A percentile compares a stretch with the other conserved stretches of the same genome.
Evolutionary conservation across 192 early-diverging fungal genomes (phyloP).

Genomic region (Linnemannia exigua): DNA sequence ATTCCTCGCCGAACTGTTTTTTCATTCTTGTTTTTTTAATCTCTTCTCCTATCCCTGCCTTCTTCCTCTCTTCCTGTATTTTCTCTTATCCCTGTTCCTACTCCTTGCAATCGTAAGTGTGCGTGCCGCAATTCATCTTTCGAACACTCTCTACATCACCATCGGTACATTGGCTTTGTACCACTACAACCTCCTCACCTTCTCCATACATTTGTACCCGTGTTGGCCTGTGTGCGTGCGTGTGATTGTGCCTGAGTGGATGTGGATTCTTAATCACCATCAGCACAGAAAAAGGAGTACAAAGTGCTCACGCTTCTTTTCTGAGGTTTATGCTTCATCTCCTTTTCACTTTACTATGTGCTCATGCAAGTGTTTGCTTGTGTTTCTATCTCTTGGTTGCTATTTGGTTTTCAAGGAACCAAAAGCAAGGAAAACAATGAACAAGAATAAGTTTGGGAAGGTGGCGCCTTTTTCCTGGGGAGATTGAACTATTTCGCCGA

Average conservation of each 20-base stretch:
- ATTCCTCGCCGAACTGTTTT: not conserved
- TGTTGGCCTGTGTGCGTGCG: slow-evolving; percentile 2
- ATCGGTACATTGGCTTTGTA: not conserved
- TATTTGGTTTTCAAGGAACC: not conserved
- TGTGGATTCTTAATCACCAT: not conserved
- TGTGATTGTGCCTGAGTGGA: too few species aligned
- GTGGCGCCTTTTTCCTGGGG: not conserved
- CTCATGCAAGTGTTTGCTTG: not conserved
- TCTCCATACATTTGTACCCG: not conserved
- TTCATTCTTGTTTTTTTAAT: not conserved
- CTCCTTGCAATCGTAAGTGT: not conserved
- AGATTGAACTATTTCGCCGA: not conserved
- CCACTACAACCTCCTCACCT: not conserved
- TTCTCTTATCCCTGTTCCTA: not conserved
- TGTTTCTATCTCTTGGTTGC: not conserved
- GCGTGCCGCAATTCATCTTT: not conserved
- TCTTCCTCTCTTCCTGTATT: not conserved
- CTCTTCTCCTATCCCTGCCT: not conserved
- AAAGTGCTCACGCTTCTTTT: not conserved
- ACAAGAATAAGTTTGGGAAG: too few species aligned
- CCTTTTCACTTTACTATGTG: not conserved
- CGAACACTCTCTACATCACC: not conserved
- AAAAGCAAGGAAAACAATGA: too few species aligned
- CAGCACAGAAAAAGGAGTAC: not conserved
- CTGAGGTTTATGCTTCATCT: not conserved